Percentiles rank a stretch among this genome's conserved stretches.
phyloP scores from a whole-genome alignment of 495 filamentous ascomycete genomes.

The Penicillium angulare region DNA sequence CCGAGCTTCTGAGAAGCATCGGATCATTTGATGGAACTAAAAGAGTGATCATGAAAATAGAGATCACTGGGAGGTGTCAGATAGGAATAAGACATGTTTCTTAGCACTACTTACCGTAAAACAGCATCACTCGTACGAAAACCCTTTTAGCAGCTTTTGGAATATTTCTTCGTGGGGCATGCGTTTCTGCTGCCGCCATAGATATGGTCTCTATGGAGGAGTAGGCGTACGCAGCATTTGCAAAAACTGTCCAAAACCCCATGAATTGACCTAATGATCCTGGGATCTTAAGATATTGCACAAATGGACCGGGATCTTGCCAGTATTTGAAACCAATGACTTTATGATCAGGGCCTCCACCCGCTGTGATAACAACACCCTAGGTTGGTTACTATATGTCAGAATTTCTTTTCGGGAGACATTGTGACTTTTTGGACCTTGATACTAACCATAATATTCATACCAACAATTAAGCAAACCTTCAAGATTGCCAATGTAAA shows the following conservation, averaged over 20 bases:
- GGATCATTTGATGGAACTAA: constrained; percentile 53
- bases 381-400: too few species aligned
- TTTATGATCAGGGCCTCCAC: constrained; percentile 14
- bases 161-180: constrained; percentile 66
- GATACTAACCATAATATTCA: constrained; percentile 38
- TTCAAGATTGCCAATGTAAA: constrained; percentile 41
- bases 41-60: constrained; percentile 52
- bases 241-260: constrained; percentile 66
- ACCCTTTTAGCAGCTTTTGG: constrained; percentile 70
- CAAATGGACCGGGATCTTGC: constrained; percentile 17
- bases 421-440: too few species aligned
- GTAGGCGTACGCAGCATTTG: constrained; percentile 71
- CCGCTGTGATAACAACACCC: constrained; percentile 42
- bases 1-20: constrained; percentile 39
- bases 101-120: constrained; percentile 55
- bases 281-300: constrained; percentile 13
- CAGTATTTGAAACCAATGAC: constrained; percentile 18
- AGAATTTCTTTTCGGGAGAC: too few species aligned
- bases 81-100: too few species aligned
- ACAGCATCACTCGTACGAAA: constrained; percentile 69
- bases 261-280: constrained; percentile 52
- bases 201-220: constrained; percentile 68
- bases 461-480: constrained; percentile 41
- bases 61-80: constrained; percentile 19
- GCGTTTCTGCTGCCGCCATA: constrained; percentile 56